Base-by-base conservation (phyloP, 208 protist species). In the Endotrypanum monterogeii region DNA sequence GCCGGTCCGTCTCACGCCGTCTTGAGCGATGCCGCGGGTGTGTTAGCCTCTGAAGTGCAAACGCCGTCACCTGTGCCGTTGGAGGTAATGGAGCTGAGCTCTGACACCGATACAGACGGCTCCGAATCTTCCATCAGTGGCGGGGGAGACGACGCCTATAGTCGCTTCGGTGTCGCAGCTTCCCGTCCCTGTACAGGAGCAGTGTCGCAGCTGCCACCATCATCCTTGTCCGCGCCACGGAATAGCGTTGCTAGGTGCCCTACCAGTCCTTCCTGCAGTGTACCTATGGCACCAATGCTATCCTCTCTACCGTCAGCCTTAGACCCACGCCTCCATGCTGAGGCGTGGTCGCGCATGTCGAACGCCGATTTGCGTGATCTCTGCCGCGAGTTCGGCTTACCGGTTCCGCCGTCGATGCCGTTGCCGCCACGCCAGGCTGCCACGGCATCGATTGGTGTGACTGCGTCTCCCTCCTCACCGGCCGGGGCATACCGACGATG, bases 301-400 rank as follows among this genome's bases (percentile, higher is more conserved):
- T 68, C 63, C 48, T 50, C 25, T 11, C 39, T 35, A 25, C 44
- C 41, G 6, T 37, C 11, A 16, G 41, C 51, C 5, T 54, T 68
- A n/a, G 30, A 44, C 66, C 37, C 3, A 6, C 66, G 48, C 12
- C 66, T 70, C 11, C 30, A 57, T 20, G 28, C 66, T n/a, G 30
- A 37, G 7, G 44, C 54, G 48, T 80, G 76, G 76, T 39, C 41
- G 28, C 69, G 46, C 54, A 80, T 80, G 76, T 68, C 70, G 6
- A 80, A 71, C 48, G 76, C 41, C 20, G 70, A 80, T 50, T 70
- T 80, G 28, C 76, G 70, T n/a, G 41, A 23, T 6, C 70, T 76
- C 48, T 80, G 76, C 23, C 32, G 6, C 0, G 70, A 74, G 44
- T 35, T 73, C n/a, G 70, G 76, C 12, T 30, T 80, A 35, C 41